Conservation (phyloP, 768 basidiomycete genomes). For the Boletus rufocinnamomeus region DNA sequence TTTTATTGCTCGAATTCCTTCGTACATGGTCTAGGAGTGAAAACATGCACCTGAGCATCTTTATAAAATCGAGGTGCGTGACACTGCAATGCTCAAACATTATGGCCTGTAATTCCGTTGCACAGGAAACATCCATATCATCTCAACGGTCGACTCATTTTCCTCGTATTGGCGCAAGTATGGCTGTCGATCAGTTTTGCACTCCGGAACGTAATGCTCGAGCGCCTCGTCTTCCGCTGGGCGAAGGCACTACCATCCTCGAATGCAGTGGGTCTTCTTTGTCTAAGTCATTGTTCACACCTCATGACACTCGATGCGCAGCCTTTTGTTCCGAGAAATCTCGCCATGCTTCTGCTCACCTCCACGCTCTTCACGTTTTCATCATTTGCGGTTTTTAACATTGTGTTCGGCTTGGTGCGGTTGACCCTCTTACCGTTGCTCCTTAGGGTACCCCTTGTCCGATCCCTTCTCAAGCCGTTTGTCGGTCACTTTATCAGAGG, state of each 20-base stretch:
- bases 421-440: constrained; percentile 51
- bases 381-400: constrained; percentile 41
- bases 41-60: constrained; percentile 51
- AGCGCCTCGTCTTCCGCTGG: constrained; percentile 58
- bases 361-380: constrained; percentile 44
- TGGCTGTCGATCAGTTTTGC: constrained; percentile 48
- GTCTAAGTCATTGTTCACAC: background rate
- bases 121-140: constrained; percentile 75
- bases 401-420: constrained; percentile 50
- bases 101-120: background rate
- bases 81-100: background rate
- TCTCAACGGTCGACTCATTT: constrained; percentile 67
- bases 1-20: constrained; percentile 48
- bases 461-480: constrained; percentile 56
- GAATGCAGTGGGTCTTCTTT: constrained; percentile 21
- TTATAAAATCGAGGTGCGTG: constrained; percentile 67
- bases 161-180: constrained; percentile 56
- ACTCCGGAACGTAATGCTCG: constrained; percentile 61
- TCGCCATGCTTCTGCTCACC: constrained; percentile 35
- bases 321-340: constrained; percentile 26
- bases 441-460: constrained; percentile 55
- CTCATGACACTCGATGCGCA: constrained; percentile 1
- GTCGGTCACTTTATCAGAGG: constrained; percentile 63
- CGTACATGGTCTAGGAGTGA: constrained; percentile 29
- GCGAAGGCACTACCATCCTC: constrained; percentile 16